Percentiles rank a stretch among this genome's conserved stretches.
Evolutionary conservation across 345 rosid species (phyloP).

Genomic region (Citrus unshiu): DNA sequence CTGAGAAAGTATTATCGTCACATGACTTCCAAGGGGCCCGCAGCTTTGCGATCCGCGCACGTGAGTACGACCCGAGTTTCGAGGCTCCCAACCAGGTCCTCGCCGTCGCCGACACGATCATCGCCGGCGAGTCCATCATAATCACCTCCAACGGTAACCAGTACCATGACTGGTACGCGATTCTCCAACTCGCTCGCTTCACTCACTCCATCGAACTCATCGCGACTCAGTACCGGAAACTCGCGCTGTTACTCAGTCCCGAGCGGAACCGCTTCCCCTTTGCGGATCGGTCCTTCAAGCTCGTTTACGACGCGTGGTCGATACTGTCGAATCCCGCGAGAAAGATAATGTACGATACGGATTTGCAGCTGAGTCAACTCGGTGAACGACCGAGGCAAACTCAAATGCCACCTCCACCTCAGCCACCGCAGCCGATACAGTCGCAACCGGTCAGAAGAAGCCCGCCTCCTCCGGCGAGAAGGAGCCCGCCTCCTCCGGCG

Average conservation of each 20-base stretch:
- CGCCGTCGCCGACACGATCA: slow-evolving; percentile 72
- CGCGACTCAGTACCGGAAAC: slow-evolving; percentile 77
- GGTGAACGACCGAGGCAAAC: slow-evolving; percentile 23
- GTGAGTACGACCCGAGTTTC: slow-evolving; percentile 68
- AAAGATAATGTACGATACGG: slow-evolving; percentile 70
- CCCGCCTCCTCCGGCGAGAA: not conserved
- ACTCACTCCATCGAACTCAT: slow-evolving; percentile 66
- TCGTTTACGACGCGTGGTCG: slow-evolving; percentile 83
- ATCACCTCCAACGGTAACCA: slow-evolving; percentile 17
- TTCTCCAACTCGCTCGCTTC: slow-evolving; percentile 67
- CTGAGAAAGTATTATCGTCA: slow-evolving; percentile 77
- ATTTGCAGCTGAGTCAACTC: slow-evolving; percentile 60
- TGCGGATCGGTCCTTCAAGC: slow-evolving; percentile 69
- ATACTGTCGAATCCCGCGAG: slow-evolving; percentile 64
- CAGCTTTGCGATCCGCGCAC: slow-evolving; percentile 77
- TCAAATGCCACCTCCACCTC: slow-evolving; percentile 6
- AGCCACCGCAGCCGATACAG: not conserved
- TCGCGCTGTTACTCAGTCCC: slow-evolving; percentile 69
- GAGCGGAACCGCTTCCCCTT: slow-evolving; percentile 55
- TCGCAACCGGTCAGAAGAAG: not conserved
- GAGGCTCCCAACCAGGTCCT: slow-evolving; percentile 65
- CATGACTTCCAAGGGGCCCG: slow-evolving; percentile 76
- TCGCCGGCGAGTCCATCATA: slow-evolving; percentile 50
- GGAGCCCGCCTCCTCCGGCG: no score
- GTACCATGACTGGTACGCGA: slow-evolving; percentile 71